phyloP scores from a whole-genome alignment of 75 land plant species.

The Selaginella moellendorffii region DNA sequence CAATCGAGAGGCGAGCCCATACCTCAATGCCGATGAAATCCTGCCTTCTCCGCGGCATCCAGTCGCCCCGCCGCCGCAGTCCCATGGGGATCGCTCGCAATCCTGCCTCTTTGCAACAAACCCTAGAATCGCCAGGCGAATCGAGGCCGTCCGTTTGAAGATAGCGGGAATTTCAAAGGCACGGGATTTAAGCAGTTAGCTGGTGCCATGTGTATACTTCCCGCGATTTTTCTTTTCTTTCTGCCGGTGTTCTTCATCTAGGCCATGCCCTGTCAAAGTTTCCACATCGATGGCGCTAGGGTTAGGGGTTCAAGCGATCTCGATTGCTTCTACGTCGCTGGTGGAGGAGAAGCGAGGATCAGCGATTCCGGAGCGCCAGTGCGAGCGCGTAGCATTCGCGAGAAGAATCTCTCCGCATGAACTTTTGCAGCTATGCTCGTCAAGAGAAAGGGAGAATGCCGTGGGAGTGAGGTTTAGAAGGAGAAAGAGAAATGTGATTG shows the following conservation, averaged over 20 bases:
- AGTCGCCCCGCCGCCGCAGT: no score
- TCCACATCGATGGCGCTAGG: background rate
- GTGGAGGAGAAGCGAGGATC: no score
- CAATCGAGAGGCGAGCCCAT: no score
- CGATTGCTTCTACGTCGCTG: no score
- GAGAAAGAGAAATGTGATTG: background rate
- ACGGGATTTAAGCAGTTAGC: background rate
- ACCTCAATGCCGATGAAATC: no score
- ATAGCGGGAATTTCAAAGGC: conserved; percentile 1
- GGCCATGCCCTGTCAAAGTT: background rate
- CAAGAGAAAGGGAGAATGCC: no score
- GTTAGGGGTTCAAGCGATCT: background rate
- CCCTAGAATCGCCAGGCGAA: background rate
- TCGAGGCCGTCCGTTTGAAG: background rate
- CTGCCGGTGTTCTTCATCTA: background rate
- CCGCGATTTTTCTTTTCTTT: no score
- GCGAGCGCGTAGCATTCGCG: background rate
- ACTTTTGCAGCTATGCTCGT: background rate
- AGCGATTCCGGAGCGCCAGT: no score
- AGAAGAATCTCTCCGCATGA: background rate
- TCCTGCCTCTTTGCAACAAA: no score
- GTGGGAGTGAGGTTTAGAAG: background rate
- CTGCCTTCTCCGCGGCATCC: no score
- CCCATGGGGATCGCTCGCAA: no score
- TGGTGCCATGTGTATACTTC: background rate